Evolutionary conservation across 1,284 basidiomycete species (phyloP).

Genomic region (Marasmius fiardii): DNA sequence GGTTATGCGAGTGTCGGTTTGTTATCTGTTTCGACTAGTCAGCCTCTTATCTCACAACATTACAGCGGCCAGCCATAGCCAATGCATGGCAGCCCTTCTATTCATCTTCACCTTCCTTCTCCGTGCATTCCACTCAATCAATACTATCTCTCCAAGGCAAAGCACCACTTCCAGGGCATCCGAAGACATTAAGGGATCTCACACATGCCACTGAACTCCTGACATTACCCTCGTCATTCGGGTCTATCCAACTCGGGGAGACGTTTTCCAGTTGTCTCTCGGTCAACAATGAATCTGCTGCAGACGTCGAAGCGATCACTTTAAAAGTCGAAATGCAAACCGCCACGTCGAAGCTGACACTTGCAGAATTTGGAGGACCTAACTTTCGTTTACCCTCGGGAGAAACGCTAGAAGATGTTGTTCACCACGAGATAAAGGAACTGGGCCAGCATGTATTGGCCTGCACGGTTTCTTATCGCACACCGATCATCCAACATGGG

Average conservation of each 20-base stretch:
- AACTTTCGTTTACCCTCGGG: slow-evolving; percentile 43
- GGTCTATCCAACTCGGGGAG: slow-evolving; percentile 77
- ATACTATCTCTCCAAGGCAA: slow-evolving; percentile 75
- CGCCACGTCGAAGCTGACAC: slow-evolving; percentile 53
- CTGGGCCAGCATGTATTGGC: slow-evolving; percentile 79
- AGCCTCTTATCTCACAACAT: slow-evolving; percentile 46
- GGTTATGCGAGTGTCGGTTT: slow-evolving; percentile 78
- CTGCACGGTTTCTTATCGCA: slow-evolving; percentile 69
- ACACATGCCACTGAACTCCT: slow-evolving; percentile 70
- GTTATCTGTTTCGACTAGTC: slow-evolving; percentile 26
- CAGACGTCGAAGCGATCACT: slow-evolving; percentile 54
- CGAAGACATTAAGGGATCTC: slow-evolving; percentile 77
- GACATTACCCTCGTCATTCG: slow-evolving; percentile 73
- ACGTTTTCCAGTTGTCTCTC: slow-evolving; percentile 77
- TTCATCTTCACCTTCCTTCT: slow-evolving; percentile 75
- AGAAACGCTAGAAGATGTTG: slow-evolving; percentile 61
- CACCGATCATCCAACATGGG: slow-evolving; percentile 51
- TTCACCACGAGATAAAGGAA: slow-evolving; percentile 80
- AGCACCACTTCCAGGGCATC: slow-evolving; percentile 63
- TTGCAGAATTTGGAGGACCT: slow-evolving; percentile 62
- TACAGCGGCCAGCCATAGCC: slow-evolving; percentile 70
- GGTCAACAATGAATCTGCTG: slow-evolving; percentile 71
- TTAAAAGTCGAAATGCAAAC: slow-evolving; percentile 79
- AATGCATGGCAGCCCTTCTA: slow-evolving; percentile 81
- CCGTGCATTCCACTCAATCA: slow-evolving; percentile 71